Conservation (phyloP, 768 basidiomycete genomes). For the Lyophyllum atratum region DNA sequence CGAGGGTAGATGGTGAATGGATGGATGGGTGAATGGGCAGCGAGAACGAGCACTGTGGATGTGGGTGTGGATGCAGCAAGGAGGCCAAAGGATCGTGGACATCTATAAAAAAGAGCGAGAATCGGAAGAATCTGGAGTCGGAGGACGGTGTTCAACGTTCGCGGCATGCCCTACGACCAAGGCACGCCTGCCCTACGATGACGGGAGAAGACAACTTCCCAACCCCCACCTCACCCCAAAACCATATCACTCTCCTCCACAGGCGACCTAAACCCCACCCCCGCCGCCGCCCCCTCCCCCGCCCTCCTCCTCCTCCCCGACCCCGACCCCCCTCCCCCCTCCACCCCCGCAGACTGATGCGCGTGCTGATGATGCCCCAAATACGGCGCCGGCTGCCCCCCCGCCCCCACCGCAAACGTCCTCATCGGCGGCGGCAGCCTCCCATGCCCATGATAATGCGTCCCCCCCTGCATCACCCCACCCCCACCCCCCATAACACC, state of each 20-base stretch:
- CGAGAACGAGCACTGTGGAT: not conserved
- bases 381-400: not conserved
- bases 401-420: not conserved
- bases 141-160: too few species aligned
- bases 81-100: not conserved
- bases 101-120: not conserved
- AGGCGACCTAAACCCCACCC: slow-evolving; percentile 1
- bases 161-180: too few species aligned
- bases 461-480: not conserved
- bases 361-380: not conserved
- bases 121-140: not conserved
- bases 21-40: not conserved
- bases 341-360: not conserved
- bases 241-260: slow-evolving; percentile 21
- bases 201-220: not conserved
- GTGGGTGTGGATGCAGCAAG: not conserved
- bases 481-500: slow-evolving; percentile 1
- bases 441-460: slow-evolving; percentile 11
- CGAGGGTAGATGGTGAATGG: not conserved
- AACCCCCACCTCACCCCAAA: slow-evolving; percentile 9
- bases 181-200: too few species aligned
- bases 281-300: not conserved
- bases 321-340: not conserved
- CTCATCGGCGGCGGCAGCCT: not conserved
- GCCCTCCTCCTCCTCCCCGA: slow-evolving; percentile 7